phyloP scores from a whole-genome alignment of 495 filamentous ascomycete species.

The Cercophora scortea region DNA sequence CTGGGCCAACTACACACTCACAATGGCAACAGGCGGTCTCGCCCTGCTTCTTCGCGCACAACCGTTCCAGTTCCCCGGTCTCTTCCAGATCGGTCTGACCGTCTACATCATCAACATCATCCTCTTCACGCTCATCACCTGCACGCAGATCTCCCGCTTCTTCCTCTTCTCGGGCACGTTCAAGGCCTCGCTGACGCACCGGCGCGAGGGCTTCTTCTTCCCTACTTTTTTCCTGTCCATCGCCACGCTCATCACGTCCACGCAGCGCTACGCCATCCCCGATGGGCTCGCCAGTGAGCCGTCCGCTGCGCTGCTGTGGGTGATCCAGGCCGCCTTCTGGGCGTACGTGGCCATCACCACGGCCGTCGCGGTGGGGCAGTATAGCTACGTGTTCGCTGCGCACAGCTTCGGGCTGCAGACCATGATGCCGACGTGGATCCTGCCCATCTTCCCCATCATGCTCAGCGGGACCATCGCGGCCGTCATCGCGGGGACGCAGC shows the following conservation, averaged over 20 bases:
- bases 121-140: constrained; percentile 48
- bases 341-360: constrained; percentile 39
- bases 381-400: constrained; percentile 40
- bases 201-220: constrained; percentile 60
- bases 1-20: constrained; percentile 65
- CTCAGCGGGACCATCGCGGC: constrained; percentile 45
- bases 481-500: constrained; percentile 36
- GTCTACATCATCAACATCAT: constrained; percentile 58
- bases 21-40: constrained; percentile 62
- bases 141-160: constrained; percentile 50
- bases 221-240: constrained; percentile 59
- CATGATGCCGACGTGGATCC: constrained; percentile 51
- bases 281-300: constrained; percentile 27
- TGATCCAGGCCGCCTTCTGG: constrained; percentile 45
- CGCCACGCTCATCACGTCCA: constrained; percentile 54
- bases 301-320: constrained; percentile 27
- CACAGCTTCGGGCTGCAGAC: constrained; percentile 27
- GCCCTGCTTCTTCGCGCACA: constrained; percentile 52
- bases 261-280: constrained; percentile 48
- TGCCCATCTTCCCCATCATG: constrained; percentile 52
- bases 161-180: constrained; percentile 43
- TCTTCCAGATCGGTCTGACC: constrained; percentile 50
- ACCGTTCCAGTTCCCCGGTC: constrained; percentile 51
- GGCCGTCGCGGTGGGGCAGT: constrained; percentile 42
- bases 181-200: constrained; percentile 48